phyloP scores from a whole-genome alignment of 139 green algal species.

The Dunaliella sp. region DNA sequence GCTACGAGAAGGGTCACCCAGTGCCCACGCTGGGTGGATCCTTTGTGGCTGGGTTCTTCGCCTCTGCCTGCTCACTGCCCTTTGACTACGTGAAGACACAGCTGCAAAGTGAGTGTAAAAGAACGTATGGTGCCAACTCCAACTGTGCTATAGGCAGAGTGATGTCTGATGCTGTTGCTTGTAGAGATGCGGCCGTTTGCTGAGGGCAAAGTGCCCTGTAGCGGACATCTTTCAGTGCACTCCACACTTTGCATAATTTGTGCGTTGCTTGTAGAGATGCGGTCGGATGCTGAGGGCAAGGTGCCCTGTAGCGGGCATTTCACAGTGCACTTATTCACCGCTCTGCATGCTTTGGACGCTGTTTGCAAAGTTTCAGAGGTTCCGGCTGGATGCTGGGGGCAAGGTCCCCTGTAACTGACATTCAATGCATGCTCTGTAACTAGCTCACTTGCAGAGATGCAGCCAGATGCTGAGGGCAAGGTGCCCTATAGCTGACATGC shows the following conservation, averaged over 20 bases:
- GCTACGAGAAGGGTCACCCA: slow-evolving; percentile 63
- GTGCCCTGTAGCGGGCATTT: slow-evolving; percentile 88
- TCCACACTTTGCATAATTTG: not conserved
- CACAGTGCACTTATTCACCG: no score
- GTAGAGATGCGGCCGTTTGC: not conserved
- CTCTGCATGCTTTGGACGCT: no score
- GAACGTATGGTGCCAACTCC: no score
- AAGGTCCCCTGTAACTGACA: slow-evolving; percentile 31
- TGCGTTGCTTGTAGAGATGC: no score
- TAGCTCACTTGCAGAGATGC: no score
- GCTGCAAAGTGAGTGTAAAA: slow-evolving; percentile 64
- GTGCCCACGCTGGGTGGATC: slow-evolving; percentile 65
- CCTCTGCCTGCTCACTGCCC: slow-evolving; percentile 82
- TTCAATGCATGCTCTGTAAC: slow-evolving; percentile 16
- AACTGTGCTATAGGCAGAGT: no score
- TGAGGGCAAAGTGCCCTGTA: not conserved
- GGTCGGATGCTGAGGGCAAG: slow-evolving; percentile 79
- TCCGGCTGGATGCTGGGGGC: no score
- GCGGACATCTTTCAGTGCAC: slow-evolving; percentile 45
- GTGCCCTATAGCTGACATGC: slow-evolving; percentile 32
- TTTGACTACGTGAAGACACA: slow-evolving; percentile 99
- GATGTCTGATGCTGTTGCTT: no score
- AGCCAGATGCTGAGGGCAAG: not conserved
- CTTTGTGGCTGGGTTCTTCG: slow-evolving; percentile 90
- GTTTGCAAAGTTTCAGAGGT: no score